Base-by-base conservation (phyloP, 2,329 filamentous ascomycete genomes). In the Mollisia scopiformis region DNA sequence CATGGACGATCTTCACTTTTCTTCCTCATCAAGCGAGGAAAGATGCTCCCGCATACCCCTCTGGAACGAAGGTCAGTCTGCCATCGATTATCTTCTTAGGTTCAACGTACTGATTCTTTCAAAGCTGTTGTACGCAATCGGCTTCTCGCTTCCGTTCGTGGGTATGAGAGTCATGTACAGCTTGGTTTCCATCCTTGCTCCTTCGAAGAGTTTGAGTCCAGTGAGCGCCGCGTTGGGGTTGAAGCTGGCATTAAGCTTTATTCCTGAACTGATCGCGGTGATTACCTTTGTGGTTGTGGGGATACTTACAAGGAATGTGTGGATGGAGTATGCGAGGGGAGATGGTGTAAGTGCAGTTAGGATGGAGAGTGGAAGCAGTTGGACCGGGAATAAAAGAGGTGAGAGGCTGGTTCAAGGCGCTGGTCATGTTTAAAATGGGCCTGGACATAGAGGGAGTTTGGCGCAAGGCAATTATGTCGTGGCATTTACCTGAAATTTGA, bases 131-230 rank as follows among this genome's bases (percentile, higher is more conserved):
- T 57, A 49, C 21, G 58, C 55, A 3, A 52, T 59, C n/a, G 13
- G 47, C 23, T 55, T 64, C 49, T 41, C 66, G 8, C 64, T 74
- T 0, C 39, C 67, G 1, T 68, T 70, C 16, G 47, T 67, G 13
- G 69, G 71, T 1, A 62, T 74, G 25, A 63, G 72, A 0, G 63
- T 72, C 6, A 55, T 72, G 13, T 72, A 72, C 41, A 66, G 61
- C 14, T 59, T 69, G 7, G 55, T 69, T 19, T 60, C 67, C 8
- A 61, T 70, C 5, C 61, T 61, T 46, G 67, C 67, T 1, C 64
- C 69, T 39, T 54, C 59, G 6, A 33, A 52, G 11, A 53, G 54
- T 13, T 58, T 73, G 1, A 74, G 67, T 46, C 63, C 69, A 0
- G 57, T 64, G 0, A 68, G 62, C 13, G 71, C 70, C 7, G 57